Base-by-base conservation (phyloP, 208 protist genomes). In the Leishmania arabica region DNA sequence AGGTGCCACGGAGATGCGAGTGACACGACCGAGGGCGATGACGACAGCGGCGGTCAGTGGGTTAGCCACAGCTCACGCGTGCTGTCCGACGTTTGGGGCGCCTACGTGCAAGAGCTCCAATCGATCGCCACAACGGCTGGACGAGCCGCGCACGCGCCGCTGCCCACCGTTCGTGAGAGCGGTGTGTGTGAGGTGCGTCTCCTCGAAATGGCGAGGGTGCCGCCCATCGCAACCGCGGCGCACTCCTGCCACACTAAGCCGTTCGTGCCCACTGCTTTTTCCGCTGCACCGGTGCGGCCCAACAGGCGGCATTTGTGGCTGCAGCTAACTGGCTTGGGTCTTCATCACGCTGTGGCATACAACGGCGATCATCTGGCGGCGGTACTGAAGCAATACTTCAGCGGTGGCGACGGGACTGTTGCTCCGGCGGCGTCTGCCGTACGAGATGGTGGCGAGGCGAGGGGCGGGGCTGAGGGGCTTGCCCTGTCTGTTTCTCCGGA, bases 321-420 rank as follows among this genome's bases (percentile, higher is more conserved):
- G 54, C 77, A 86, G 21, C 72, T 93, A 24, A 77, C 79, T 27
- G 77, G 84, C 3, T 68, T 93, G 58, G 82, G 77, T 34, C 73
- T 93, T n/a, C 77, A 82, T 51, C 90, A 93, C 79, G 84, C 85
- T 34, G 71, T 87, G 2, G 72, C 86, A 58, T 86, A 90, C 77
- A 89, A 89, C 60, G 90, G 90, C 21, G 90, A 93, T 70, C 72
- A 88, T 62, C 89, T 90, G 72, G 70, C 87, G 6, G 88, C 90
- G 54, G 85, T 89, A 45, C 62, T 93, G 40, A 51, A 86, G 45
- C 91, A 91, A 31, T 93, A 83, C 79, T 90, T 93, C 45, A 84
- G 47, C 80, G 64, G 40, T 27, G 71, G 79, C 13, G 79, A 60
- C 8, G 19, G 47, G 45, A 75, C 60, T 31, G 76, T 47, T 21